Base-by-base conservation (phyloP, 345 rosid genomes). In the Camelina hispida region DNA sequence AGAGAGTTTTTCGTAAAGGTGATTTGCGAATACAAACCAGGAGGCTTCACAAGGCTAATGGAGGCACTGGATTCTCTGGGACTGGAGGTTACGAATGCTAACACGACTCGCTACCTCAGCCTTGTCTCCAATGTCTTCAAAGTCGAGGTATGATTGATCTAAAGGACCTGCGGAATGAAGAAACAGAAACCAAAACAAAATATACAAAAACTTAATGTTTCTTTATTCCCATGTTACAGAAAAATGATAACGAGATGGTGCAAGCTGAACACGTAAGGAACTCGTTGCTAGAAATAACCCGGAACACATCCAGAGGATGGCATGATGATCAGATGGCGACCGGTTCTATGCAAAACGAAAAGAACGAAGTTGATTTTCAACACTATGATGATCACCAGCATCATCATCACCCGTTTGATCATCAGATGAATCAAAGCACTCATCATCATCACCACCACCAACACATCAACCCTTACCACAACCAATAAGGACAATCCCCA, bases 1-100 rank as follows among this genome's bases (percentile, higher is more conserved):
- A 92, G 87, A 52, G 87, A 85, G 85, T 95, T 90, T 70, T 95
- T 90, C 78, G 89, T 95, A 11, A 92, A 90, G 83, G 97, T 92
- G 9, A 90, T 95, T 3, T 86, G 93, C 40, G 99, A 92, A 85
- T 91, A 89, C 77, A 89, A 84, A 77, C 82, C 89, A 0, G 92
- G 99, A 13, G 97, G 96, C 2, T 90, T 94, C 77, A 86, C 85
- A 51, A 88, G 85, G 74, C 83, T 94, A 68, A 81, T 95, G 87
- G 97, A 95, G 80, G 96, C 92, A 53, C 68, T 94, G 78, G 90
- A 87, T 79, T 85, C 92, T 20, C 81, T 92, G 11, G 97, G 97
- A n/a, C 79, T 94, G 18, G 96, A 88, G 81, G 97, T 94, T 6
- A 87, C 88, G 43, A 86, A 90, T 80, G 97, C 87, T 12, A 94